phyloP scores from a whole-genome alignment of 768 basidiomycete species.

The Xanthoconium stramineum region DNA sequence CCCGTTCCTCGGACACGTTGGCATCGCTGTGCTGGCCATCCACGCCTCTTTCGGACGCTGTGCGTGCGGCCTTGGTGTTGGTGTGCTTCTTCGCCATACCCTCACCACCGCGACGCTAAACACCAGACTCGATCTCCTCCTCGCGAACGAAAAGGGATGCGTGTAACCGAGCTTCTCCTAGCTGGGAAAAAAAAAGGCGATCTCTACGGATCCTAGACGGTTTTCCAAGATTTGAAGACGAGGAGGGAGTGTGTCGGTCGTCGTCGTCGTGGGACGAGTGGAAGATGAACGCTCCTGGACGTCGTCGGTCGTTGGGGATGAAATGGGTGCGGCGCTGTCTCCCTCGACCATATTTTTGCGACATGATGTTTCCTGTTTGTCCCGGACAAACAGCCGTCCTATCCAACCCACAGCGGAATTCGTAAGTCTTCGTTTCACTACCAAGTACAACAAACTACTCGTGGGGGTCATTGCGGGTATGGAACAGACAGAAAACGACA shows the following conservation, averaged over 20 bases:
- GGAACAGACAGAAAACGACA: neutral
- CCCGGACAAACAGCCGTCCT: constrained; percentile 28
- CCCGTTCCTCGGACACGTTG: constrained; percentile 15
- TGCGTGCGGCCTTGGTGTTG: constrained; percentile 10
- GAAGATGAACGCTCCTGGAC: constrained; percentile 10
- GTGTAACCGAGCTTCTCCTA: neutral
- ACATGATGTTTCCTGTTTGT: constrained; percentile 36
- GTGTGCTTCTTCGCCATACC: constrained; percentile 24
- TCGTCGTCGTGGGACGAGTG: constrained; percentile 2
- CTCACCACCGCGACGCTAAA: constrained; percentile 5
- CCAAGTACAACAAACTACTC: neutral
- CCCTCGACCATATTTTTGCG: constrained; percentile 33
- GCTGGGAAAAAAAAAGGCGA: constrained; percentile 35
- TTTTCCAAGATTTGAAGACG: constrained; percentile 61
- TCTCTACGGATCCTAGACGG: constrained; percentile 65
- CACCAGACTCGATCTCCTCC: no score
- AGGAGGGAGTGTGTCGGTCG: neutral
- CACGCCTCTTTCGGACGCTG: neutral
- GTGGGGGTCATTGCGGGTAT: constrained; percentile 12
- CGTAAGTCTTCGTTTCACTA: no score
- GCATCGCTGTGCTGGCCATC: neutral
- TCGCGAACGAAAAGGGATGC: neutral
- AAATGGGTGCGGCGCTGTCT: constrained; percentile 23
- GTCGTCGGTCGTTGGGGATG: constrained; percentile 18
- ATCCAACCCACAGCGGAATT: neutral